Conservation (phyloP, 2,329 filamentous ascomycete genomes). For the Aspergillus alliaceus region DNA sequence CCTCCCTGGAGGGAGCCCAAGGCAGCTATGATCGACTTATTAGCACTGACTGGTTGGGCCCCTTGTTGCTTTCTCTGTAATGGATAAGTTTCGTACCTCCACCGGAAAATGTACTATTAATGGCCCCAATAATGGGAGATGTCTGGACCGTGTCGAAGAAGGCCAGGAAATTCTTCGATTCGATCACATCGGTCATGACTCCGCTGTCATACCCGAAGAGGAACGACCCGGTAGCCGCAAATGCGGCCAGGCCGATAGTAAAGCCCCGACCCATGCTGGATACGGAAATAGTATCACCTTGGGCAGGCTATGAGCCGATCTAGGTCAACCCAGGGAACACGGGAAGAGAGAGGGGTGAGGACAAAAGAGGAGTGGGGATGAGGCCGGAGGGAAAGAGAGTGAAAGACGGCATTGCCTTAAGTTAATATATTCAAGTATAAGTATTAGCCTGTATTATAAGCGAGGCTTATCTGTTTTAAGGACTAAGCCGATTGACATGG, state of each 20-base stretch:
- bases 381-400: neutral
- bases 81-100: slow-evolving; percentile 40
- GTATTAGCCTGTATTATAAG: neutral
- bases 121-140: slow-evolving; percentile 59
- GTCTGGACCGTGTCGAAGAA: slow-evolving; percentile 56
- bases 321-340: neutral
- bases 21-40: slow-evolving; percentile 29
- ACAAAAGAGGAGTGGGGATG: neutral
- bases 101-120: slow-evolving; percentile 63
- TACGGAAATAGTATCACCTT: neutral
- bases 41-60: too few species aligned
- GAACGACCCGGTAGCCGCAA: slow-evolving; percentile 44
- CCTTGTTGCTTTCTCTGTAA: neutral
- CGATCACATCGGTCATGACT: slow-evolving; percentile 49
- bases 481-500: neutral
- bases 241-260: slow-evolving; percentile 40
- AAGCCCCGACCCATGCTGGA: slow-evolving; percentile 42
- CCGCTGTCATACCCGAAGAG: slow-evolving; percentile 44
- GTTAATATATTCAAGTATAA: slow-evolving; percentile 3
- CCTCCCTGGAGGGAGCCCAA: slow-evolving; percentile 57
- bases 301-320: neutral
- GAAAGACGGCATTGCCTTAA: neutral
- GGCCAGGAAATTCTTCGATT: slow-evolving; percentile 55
- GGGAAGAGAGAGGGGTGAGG: neutral
- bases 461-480: neutral